phyloP scores from a whole-genome alignment of 768 basidiomycete species.

The Amylocystis lapponica region DNA sequence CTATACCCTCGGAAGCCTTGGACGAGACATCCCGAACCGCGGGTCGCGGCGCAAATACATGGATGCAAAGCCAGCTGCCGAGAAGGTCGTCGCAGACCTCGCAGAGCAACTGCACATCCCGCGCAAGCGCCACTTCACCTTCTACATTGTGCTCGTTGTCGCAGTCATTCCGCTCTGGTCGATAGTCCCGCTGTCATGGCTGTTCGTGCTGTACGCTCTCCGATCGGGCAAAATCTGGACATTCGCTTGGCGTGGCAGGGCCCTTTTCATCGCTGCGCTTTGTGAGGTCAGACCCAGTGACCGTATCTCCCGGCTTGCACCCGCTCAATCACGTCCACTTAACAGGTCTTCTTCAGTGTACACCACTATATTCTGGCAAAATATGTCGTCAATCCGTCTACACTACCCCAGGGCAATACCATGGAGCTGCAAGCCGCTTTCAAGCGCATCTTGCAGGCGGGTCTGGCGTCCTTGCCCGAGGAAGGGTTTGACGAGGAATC shows the following conservation, averaged over 20 bases:
- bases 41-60: background rate
- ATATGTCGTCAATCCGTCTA: conserved; percentile 42
- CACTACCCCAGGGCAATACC: conserved; percentile 39
- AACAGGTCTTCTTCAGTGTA: conserved; percentile 63
- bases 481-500: conserved; percentile 53
- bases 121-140: conserved; percentile 41
- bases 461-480: conserved; percentile 50
- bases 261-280: conserved; percentile 44
- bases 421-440: conserved; percentile 55
- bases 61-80: background rate
- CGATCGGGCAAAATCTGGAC: conserved; percentile 36
- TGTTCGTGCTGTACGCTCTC: conserved; percentile 46
- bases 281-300: conserved; percentile 45
- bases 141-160: conserved; percentile 52
- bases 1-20: conserved; percentile 3
- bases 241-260: conserved; percentile 32
- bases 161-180: conserved; percentile 62
- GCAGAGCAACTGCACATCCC: conserved; percentile 28
- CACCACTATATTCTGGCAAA: conserved; percentile 51
- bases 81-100: conserved; percentile 12
- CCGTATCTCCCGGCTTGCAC: background rate
- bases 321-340: conserved; percentile 1
- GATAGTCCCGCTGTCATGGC: conserved; percentile 59
- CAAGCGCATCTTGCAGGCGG: conserved; percentile 57
- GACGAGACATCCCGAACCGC: conserved; percentile 1